Conservation (phyloP, 2,329 filamentous ascomycete genomes). For the Cladosporium halotolerans region DNA sequence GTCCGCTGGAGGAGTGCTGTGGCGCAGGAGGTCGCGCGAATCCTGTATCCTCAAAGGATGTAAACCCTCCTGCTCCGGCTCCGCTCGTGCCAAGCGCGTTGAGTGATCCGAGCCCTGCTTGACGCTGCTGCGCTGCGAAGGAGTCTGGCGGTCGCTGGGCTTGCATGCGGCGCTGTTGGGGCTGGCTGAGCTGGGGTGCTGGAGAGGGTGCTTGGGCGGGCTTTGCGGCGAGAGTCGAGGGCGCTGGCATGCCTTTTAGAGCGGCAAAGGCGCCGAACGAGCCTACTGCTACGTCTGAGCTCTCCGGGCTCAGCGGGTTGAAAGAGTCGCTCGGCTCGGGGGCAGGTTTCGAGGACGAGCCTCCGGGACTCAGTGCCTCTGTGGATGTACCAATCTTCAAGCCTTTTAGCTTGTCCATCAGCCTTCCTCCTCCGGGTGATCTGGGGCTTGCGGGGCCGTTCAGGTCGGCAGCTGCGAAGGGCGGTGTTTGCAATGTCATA, state of each 20-base stretch:
- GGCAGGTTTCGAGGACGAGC: slow-evolving; percentile 24
- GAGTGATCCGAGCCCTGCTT: slow-evolving; percentile 38
- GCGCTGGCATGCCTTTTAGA: slow-evolving; percentile 44
- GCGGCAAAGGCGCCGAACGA: slow-evolving; percentile 53
- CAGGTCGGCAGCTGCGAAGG: slow-evolving; percentile 18
- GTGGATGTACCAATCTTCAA: slow-evolving; percentile 67
- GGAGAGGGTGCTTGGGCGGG: slow-evolving; percentile 30
- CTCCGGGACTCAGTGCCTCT: slow-evolving; percentile 16
- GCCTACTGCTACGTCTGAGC: slow-evolving; percentile 57
- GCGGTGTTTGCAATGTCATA: slow-evolving; percentile 30
- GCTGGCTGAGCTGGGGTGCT: slow-evolving; percentile 22
- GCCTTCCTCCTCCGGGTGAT: slow-evolving; percentile 58
- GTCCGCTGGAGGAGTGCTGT: slow-evolving; percentile 20
- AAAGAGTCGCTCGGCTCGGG: slow-evolving; percentile 21
- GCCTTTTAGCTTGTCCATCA: slow-evolving; percentile 74
- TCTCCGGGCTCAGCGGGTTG: slow-evolving; percentile 56
- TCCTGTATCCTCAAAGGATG: slow-evolving; percentile 16
- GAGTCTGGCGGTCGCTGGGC: slow-evolving; percentile 30
- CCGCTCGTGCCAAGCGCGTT: slow-evolving; percentile 33
- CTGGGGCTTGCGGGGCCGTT: slow-evolving; percentile 54
- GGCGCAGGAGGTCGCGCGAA: slow-evolving; percentile 8
- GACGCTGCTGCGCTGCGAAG: slow-evolving; percentile 35
- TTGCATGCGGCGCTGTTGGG: slow-evolving; percentile 8
- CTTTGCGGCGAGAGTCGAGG: slow-evolving; percentile 37
- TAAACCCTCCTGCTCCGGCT: slow-evolving; percentile 24